Conservation (phyloP, 495 filamentous ascomycete genomes). For the Aeminium ludgeri region DNA sequence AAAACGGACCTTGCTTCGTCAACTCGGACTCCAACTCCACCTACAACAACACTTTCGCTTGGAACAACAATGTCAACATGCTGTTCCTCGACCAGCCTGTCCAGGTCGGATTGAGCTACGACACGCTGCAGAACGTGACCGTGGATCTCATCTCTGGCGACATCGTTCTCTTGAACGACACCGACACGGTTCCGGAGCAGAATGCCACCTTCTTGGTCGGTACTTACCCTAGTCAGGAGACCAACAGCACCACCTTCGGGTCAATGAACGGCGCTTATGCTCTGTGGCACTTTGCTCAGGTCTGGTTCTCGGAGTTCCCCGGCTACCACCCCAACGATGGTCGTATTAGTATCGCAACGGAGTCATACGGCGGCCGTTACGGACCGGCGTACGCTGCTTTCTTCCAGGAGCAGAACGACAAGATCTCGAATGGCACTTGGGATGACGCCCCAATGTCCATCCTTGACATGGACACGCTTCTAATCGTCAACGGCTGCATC, state of each 20-base stretch:
- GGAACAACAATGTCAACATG: slow-evolving; percentile 20
- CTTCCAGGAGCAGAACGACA: slow-evolving; percentile 21
- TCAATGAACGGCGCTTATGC: slow-evolving; percentile 36
- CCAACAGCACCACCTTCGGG: slow-evolving; percentile 31
- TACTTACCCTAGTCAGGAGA: slow-evolving; percentile 36
- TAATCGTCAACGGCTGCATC: slow-evolving; percentile 17
- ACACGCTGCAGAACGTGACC: slow-evolving; percentile 36
- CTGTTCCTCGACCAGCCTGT: slow-evolving; percentile 33
- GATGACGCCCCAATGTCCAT: slow-evolving; percentile 13
- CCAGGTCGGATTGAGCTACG: slow-evolving; percentile 41
- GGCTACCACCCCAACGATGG: slow-evolving; percentile 38
- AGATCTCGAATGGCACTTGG: slow-evolving; percentile 19
- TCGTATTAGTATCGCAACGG: slow-evolving; percentile 34
- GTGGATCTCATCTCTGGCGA: slow-evolving; percentile 19
- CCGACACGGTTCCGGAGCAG: slow-evolving; percentile 30
- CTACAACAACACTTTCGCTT: slow-evolving; percentile 17
- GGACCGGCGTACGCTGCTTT: slow-evolving; percentile 28
- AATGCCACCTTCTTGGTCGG: slow-evolving; percentile 46
- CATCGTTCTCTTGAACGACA: slow-evolving; percentile 3
- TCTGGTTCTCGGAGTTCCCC: slow-evolving; percentile 39
- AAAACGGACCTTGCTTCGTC: slow-evolving; percentile 22
- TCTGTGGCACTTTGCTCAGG: slow-evolving; percentile 43
- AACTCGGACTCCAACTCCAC: slow-evolving; percentile 22
- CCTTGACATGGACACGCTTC: slow-evolving; percentile 15
- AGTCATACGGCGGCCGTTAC: slow-evolving; percentile 48